A percentile compares a stretch with the other conserved stretches of the same genome.
phyloP scores from a whole-genome alignment of 2,329 filamentous ascomycete genomes.

The Teratosphaeria epicoccoides region DNA sequence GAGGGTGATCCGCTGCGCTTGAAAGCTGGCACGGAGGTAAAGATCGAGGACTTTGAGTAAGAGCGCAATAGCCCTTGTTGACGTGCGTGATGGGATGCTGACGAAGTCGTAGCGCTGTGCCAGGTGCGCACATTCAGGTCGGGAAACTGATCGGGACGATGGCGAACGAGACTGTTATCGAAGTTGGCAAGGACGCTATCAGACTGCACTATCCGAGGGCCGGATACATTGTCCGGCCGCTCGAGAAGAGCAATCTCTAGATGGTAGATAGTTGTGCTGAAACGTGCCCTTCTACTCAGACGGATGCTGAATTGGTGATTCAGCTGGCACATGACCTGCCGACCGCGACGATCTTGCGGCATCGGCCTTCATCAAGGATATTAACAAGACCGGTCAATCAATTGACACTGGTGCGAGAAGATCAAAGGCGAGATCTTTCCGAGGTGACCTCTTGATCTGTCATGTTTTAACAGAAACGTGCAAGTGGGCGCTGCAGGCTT shows the following conservation, averaged over 20 bases:
- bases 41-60: constrained; percentile 21
- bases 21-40: constrained; percentile 12
- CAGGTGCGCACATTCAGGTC: constrained; percentile 19
- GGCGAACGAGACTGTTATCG: constrained; percentile 18
- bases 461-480: too few relatives aligned
- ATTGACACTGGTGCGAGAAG: too few relatives aligned
- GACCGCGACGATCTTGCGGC: too few relatives aligned
- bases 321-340: too few relatives aligned
- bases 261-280: not conserved
- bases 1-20: constrained; percentile 14
- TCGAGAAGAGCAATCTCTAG: not conserved
- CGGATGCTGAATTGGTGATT: not conserved
- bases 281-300: not conserved
- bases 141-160: constrained; percentile 21
- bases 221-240: constrained; percentile 24
- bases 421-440: too few relatives aligned
- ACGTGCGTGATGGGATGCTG: not conserved
- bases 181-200: constrained; percentile 19
- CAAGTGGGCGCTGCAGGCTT: too few relatives aligned
- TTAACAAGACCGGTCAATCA: not conserved
- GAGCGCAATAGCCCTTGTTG: not conserved
- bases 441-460: too few relatives aligned
- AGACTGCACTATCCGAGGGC: constrained; percentile 30
- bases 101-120: constrained; percentile 9
- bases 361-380: too few relatives aligned